Percentiles rank a stretch among this genome's conserved stretches.
These are phyloP conservation scores for Solanum rostratum DNA, from an alignment of 257 asterid species.

Conservation along the genomic window DNA sequence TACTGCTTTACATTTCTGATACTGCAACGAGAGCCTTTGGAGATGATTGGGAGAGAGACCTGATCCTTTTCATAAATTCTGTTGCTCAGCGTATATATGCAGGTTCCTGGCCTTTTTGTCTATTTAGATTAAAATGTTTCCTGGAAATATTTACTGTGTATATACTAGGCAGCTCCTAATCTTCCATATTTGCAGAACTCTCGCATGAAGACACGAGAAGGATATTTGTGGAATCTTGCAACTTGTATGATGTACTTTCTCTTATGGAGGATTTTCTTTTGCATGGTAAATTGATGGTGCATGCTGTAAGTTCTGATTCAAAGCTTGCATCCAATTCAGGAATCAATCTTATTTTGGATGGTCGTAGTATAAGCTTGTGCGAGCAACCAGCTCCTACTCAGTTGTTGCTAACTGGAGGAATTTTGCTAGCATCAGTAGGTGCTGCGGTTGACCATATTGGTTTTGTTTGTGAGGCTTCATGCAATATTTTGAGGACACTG, in stretches of 20 bases:
- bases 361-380: constrained; percentile 22
- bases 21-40: constrained; percentile 14
- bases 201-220: constrained; percentile 34
- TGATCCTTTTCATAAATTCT: constrained; percentile 28
- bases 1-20: constrained; percentile 44
- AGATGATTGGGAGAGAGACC: constrained; percentile 19
- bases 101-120: constrained; percentile 29
- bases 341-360: constrained; percentile 26
- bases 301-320: constrained; percentile 22
- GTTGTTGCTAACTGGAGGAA: constrained; percentile 48
- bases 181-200: constrained; percentile 41
- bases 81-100: constrained; percentile 23
- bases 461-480: constrained; percentile 70
- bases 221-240: constrained; percentile 38
- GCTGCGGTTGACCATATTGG: constrained; percentile 53
- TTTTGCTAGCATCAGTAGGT: constrained; percentile 66
- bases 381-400: constrained; percentile 40
- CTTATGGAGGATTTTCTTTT: constrained; percentile 61
- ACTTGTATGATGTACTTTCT: constrained; percentile 42
- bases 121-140: background rate
- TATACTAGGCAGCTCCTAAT: background rate
- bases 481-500: constrained; percentile 39
- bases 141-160: background rate
- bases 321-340: constrained; percentile 16
- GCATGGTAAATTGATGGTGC: constrained; percentile 36